Conservation (phyloP, 768 basidiomycete genomes). For the Imleria badia region DNA sequence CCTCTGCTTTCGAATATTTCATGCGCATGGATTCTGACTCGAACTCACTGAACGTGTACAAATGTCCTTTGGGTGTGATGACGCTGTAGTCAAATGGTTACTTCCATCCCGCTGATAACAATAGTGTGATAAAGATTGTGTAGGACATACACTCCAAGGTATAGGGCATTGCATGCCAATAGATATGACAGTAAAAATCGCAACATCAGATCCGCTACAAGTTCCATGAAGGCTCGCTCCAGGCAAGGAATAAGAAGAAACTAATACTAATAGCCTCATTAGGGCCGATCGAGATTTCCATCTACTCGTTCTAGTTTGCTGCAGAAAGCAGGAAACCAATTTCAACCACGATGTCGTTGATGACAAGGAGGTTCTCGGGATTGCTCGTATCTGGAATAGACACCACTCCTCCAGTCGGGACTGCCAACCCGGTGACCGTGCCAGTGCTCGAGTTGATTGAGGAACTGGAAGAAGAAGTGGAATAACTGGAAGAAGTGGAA, state of each 20-base stretch:
- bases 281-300: background rate
- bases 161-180: slow-evolving; percentile 21
- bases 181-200: background rate
- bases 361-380: slow-evolving; percentile 34
- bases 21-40: background rate
- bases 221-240: slow-evolving; percentile 3
- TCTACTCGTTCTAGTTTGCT: slow-evolving; percentile 3
- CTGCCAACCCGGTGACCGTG: slow-evolving; percentile 26
- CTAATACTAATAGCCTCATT: background rate
- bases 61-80: background rate
- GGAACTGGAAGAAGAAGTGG: slow-evolving; percentile 27
- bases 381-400: slow-evolving; percentile 32
- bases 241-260: background rate
- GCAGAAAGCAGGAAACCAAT: slow-evolving; percentile 24
- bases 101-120: background rate
- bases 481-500: slow-evolving; percentile 19
- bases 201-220: background rate
- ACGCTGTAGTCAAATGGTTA: background rate
- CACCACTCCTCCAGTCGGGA: slow-evolving; percentile 24
- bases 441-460: slow-evolving; percentile 18
- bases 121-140: slow-evolving; percentile 1
- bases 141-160: slow-evolving; percentile 14
- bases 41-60: background rate
- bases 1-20: background rate
- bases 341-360: slow-evolving; percentile 39